Evolutionary conservation across 495 filamentous ascomycete species (phyloP), one percentile per base, ranked within the genome.

Genomic region (Haplographium delicatum): DNA sequence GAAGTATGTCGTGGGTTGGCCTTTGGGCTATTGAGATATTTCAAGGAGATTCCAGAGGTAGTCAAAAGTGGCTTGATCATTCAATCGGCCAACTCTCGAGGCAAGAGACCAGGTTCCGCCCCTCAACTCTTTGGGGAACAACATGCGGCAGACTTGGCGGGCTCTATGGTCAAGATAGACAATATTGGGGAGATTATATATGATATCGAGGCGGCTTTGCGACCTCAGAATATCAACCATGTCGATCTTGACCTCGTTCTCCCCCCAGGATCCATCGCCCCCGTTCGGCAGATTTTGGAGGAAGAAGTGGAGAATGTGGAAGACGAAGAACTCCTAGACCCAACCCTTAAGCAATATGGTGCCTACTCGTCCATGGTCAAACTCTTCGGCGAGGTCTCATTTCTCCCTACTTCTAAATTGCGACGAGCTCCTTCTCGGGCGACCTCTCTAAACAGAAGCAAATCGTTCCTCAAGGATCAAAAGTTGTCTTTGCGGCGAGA

Each of bases 1-100:
- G 90, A 95, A 62, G 70, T 95, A 27, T 88, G 81, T 65, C 83
- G 93, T 15, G 93, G 86, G 1, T 73, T 99, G 34, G 93, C 93
- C 28, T 91, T 97, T 64, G 85, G 87, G 42, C 73, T 97, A 62
- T 75, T 88, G 63, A 97, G 91, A 63, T 99, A 96, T 69, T 97
- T 96, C 57, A 76, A 78, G 26, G 90, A 95, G 64, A 69, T 97
- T 40, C 84, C 91, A 13, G 82, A 88, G 33, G 68, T 72, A 23
- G 78, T 91, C 53, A 94, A 88, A 71, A 75, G 76, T 52, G 72
- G 75, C 49, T 62, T 79, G 41, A 73, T 72, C 57, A 58, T 66
- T 46, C 69, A 72, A 51, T 74, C 72, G 43, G 70, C 72, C 24
- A 61, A 66, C 24, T 68, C 68, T 44, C 66, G 66, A 34, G 61